Evolutionary conservation across 345 rosid genomes (phyloP).

Genomic region (Limnanthes douglasii): DNA sequence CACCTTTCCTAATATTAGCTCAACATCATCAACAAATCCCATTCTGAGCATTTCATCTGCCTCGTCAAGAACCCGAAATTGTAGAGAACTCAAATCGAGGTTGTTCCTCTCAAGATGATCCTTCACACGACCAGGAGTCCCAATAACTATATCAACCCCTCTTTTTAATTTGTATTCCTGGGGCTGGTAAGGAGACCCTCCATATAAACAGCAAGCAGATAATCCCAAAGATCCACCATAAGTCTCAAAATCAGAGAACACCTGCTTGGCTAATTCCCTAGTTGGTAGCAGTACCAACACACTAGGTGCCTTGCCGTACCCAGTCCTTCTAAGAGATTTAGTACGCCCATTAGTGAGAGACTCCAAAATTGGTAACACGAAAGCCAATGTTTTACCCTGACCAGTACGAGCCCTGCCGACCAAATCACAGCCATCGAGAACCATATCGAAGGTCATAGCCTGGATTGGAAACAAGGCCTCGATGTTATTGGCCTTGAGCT

Average conservation of each 20-base stretch:
- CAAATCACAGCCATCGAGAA: conserved; percentile 70
- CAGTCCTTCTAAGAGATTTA: conserved; percentile 43
- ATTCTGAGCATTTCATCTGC: conserved; percentile 98
- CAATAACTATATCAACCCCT: conserved; percentile 87
- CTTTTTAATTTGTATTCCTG: conserved; percentile 57
- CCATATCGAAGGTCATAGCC: conserved; percentile 62
- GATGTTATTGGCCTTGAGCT: conserved; percentile 60
- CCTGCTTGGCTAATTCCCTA: conserved; percentile 92
- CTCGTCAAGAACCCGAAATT: conserved; percentile 93
- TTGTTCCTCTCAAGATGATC: conserved; percentile 77
- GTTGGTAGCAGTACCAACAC: conserved; percentile 91
- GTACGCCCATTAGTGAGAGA: conserved; percentile 62
- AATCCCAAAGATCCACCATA: conserved; percentile 78
- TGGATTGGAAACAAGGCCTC: conserved; percentile 82
- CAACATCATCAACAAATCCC: conserved; percentile 98
- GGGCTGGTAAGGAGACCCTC: conserved; percentile 56
- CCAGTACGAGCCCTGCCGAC: conserved; percentile 97
- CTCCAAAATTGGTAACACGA: conserved; percentile 91
- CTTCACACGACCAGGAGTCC: conserved; percentile 97
- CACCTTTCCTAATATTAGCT: conserved; percentile 90
- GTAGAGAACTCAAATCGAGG: conserved; percentile 44
- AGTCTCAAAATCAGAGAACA: conserved; percentile 59
- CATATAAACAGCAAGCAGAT: conserved; percentile 71
- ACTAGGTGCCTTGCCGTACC: conserved; percentile 75
- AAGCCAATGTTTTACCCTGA: conserved; percentile 96